phyloP scores from a whole-genome alignment of 2,329 filamentous ascomycete genomes.

The Aspergillus phoenicis region DNA sequence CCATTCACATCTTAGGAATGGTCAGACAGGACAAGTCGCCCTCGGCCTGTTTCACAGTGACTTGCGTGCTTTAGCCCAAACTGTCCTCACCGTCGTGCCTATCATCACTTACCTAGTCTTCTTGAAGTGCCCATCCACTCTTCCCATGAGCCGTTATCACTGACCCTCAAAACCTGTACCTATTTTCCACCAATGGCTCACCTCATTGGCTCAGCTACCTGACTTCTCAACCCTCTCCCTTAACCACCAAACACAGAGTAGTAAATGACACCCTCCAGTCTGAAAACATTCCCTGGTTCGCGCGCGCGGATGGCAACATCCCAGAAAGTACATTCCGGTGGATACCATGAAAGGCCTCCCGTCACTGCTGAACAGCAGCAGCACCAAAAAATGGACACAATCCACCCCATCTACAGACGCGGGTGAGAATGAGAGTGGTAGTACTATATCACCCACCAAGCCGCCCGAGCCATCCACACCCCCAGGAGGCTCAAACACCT shows the following conservation, averaged over 20 bases:
- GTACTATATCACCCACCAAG: constrained; percentile 1
- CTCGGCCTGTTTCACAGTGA: neutral
- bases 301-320: constrained; percentile 1
- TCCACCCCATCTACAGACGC: neutral
- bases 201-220: neutral
- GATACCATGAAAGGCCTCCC: neutral
- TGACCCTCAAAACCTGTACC: neutral
- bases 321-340: neutral
- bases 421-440: neutral
- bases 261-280: neutral
- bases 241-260: neutral
- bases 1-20: neutral
- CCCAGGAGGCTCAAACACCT: neutral
- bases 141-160: neutral
- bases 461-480: neutral
- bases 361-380: neutral
- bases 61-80: neutral
- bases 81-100: neutral
- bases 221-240: neutral
- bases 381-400: neutral
- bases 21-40: neutral
- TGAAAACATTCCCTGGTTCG: neutral
- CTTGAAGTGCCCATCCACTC: too few relatives aligned
- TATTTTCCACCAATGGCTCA: neutral
- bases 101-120: neutral